These are phyloP conservation scores for Anthracocystis walkeri DNA, from an alignment of 1,284 basidiomycete species.

Conservation along the genomic window DNA sequence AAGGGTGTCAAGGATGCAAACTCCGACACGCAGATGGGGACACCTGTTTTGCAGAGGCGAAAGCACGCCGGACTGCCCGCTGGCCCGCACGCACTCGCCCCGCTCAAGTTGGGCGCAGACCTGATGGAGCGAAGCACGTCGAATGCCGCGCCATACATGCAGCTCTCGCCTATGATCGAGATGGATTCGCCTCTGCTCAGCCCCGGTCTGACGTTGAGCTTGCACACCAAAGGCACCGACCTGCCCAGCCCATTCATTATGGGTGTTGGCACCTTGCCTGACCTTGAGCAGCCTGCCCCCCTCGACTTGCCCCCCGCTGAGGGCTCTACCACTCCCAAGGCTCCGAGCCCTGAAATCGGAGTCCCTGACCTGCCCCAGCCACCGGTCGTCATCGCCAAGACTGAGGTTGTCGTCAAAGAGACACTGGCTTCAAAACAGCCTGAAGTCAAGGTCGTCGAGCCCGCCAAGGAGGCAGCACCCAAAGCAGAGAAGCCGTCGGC, in stretches of 20 bases:
- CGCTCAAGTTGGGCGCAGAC: constrained; percentile 41
- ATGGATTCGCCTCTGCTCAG: constrained; percentile 52
- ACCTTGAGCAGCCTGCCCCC: constrained; percentile 47
- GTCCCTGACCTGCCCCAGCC: constrained; percentile 2
- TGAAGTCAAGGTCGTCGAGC: constrained; percentile 3
- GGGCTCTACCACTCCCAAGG: constrained; percentile 37
- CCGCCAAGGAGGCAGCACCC: constrained; percentile 8
- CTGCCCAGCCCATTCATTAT: constrained; percentile 47
- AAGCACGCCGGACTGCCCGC: constrained; percentile 34
- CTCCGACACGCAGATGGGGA: constrained; percentile 21
- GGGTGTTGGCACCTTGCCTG: constrained; percentile 35
- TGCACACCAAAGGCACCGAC: constrained; percentile 34
- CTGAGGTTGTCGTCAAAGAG: constrained; percentile 6
- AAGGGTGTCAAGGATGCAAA: constrained; percentile 8
- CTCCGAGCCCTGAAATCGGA: constrained; percentile 15
- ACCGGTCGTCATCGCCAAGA: neutral
- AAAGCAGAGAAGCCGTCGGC: constrained; percentile 28
- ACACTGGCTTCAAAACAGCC: neutral
- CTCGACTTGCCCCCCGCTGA: constrained; percentile 38
- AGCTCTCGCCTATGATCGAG: constrained; percentile 52
- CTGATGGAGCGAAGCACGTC: constrained; percentile 37
- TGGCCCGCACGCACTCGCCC: constrained; percentile 28
- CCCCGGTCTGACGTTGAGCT: constrained; percentile 35
- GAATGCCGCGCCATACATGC: constrained; percentile 37
- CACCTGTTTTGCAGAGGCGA: constrained; percentile 44